These are phyloP conservation scores for Nemania sp. DNA, from an alignment of 2,329 filamentous ascomycete species.

Conservation along the genomic window DNA sequence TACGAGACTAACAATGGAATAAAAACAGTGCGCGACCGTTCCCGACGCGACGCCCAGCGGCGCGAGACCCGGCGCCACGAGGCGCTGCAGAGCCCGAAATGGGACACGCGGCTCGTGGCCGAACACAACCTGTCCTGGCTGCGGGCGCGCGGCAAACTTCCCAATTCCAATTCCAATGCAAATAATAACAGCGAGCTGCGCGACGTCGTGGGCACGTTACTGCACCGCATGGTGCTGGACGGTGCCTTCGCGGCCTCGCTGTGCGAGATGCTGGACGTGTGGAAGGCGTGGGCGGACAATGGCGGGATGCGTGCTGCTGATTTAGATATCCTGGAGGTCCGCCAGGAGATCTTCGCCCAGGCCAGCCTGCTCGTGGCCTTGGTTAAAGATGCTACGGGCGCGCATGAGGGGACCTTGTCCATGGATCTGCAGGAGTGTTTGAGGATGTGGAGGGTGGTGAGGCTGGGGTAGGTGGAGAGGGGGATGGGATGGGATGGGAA, in stretches of 20 bases:
- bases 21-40: slow-evolving; percentile 46
- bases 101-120: slow-evolving; percentile 53
- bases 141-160: too few relatives aligned
- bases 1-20: neutral
- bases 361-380: slow-evolving; percentile 53
- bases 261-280: slow-evolving; percentile 52
- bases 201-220: slow-evolving; percentile 49
- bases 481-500: too few relatives aligned
- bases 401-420: slow-evolving; percentile 51
- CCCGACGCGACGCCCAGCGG: slow-evolving; percentile 46
- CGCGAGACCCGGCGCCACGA: slow-evolving; percentile 51
- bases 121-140: slow-evolving; percentile 52
- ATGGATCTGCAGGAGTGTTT: slow-evolving; percentile 60
- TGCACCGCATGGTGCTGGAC: slow-evolving; percentile 58
- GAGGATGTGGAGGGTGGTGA: slow-evolving; percentile 55
- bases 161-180: too few relatives aligned
- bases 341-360: slow-evolving; percentile 49
- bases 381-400: slow-evolving; percentile 50
- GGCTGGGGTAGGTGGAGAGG: slow-evolving; percentile 46
- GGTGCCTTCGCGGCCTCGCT: slow-evolving; percentile 47
- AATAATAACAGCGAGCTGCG: too few relatives aligned
- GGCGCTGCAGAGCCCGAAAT: slow-evolving; percentile 57
- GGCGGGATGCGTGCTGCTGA: slow-evolving; percentile 57
- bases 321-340: slow-evolving; percentile 43
- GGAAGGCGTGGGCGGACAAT: slow-evolving; percentile 59